phyloP scores from a whole-genome alignment of 1,139 yeast genomes.

The Yamadazyma diospyri region DNA sequence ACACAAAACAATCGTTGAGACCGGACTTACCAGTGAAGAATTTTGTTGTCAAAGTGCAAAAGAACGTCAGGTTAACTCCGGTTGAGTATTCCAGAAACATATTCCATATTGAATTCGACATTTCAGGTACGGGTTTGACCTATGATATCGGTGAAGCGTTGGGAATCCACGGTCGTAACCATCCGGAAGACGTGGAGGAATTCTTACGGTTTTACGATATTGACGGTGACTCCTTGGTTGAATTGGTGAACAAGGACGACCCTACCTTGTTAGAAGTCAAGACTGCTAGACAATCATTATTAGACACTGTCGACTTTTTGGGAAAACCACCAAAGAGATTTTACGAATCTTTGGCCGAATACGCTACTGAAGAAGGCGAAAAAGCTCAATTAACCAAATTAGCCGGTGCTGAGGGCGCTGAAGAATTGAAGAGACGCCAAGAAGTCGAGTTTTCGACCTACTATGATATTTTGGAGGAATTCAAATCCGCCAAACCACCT shows the following conservation, averaged over 20 bases:
- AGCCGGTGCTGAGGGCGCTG: conserved; percentile 80
- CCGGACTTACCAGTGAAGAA: conserved; percentile 89
- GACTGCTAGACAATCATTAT: conserved; percentile 76
- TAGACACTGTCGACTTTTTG: conserved; percentile 79
- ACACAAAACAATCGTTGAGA: conserved; percentile 55
- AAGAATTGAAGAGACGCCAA: conserved; percentile 77
- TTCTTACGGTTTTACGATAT: conserved; percentile 74
- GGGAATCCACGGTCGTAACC: conserved; percentile 92
- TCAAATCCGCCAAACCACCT: conserved; percentile 80
- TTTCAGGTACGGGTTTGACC: conserved; percentile 83
- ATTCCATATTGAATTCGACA: conserved; percentile 94
- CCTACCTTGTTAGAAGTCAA: conserved; percentile 59
- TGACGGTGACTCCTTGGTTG: conserved; percentile 63
- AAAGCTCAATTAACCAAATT: conserved; percentile 58
- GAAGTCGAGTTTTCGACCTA: conserved; percentile 81
- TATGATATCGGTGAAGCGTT: conserved; percentile 96
- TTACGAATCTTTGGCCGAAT: conserved; percentile 76
- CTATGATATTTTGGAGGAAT: conserved; percentile 77
- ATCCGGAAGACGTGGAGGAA: conserved; percentile 56
- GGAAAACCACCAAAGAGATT: conserved; percentile 97
- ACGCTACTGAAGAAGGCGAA: conserved; percentile 68
- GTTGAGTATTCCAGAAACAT: conserved; percentile 86
- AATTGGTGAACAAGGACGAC: conserved; percentile 70
- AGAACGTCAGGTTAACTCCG: conserved; percentile 92
- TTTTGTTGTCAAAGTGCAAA: conserved; percentile 85